Evolutionary conservation across 176 grass and related monocot genomes (phyloP).

Genomic region (Rhynchospora tenuis): DNA sequence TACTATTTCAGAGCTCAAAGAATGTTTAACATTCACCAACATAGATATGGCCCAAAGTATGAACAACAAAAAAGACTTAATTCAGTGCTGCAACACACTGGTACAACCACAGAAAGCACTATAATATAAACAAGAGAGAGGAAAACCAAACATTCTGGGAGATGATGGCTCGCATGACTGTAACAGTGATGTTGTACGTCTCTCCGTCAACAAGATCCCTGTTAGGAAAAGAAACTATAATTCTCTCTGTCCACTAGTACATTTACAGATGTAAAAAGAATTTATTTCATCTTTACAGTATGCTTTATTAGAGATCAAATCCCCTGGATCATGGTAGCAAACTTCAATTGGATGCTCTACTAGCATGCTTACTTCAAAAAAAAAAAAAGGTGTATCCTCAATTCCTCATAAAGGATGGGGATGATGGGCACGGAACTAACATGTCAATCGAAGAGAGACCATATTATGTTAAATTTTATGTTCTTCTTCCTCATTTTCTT

Average conservation of each 20-base stretch:
- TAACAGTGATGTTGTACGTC: constrained; percentile 32
- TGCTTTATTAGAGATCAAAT: too few relatives aligned
- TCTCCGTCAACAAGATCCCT: constrained; percentile 50
- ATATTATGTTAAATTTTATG: too few relatives aligned
- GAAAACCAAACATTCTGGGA: constrained; percentile 56
- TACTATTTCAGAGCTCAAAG: not conserved
- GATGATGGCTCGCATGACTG: constrained; percentile 65
- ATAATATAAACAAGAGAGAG: not conserved
- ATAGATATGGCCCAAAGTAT: not conserved
- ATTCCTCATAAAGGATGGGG: too few relatives aligned
- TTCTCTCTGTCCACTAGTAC: constrained; percentile 49
- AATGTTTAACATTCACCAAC: not conserved
- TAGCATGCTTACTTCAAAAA: too few relatives aligned
- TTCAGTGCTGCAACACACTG: not conserved
- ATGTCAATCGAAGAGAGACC: too few relatives aligned
- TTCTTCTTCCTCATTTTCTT: too few relatives aligned
- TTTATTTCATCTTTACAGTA: too few relatives aligned
- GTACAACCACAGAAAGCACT: not conserved
- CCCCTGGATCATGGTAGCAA: too few relatives aligned
- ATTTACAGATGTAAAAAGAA: too few relatives aligned
- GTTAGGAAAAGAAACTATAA: constrained; percentile 23
- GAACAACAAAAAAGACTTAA: not conserved
- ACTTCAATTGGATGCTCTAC: too few relatives aligned
- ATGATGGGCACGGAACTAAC: too few relatives aligned
- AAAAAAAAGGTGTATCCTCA: too few relatives aligned